A percentile compares a stretch with the other conserved stretches of the same genome.
Evolutionary conservation across 2,329 filamentous ascomycete genomes (phyloP).

Genomic region (Anthostomella pinea): DNA sequence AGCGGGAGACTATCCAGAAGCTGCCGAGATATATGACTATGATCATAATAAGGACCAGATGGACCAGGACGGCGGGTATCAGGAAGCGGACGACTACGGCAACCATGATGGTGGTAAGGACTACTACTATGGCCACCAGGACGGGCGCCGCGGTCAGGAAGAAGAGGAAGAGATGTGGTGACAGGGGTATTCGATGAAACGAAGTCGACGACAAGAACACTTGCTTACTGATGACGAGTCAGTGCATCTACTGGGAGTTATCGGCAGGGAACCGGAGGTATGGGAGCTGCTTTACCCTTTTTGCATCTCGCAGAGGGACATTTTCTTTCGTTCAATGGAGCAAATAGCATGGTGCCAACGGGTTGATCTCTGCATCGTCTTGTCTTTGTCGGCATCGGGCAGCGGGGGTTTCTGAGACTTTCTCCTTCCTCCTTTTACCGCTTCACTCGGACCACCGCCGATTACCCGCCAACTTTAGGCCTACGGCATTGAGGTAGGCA

Average conservation of each 20-base stretch:
- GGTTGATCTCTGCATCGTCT: no score
- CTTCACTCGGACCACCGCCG: no score
- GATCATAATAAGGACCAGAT: slow-evolving; percentile 45
- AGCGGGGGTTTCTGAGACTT: no score
- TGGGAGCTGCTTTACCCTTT: slow-evolving; percentile 2
- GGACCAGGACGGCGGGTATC: slow-evolving; percentile 37
- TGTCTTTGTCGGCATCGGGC: no score
- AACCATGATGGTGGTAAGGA: slow-evolving; percentile 22
- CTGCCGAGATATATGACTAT: slow-evolving; percentile 53
- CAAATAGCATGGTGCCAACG: slow-evolving; percentile 4
- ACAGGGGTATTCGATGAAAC: slow-evolving; percentile 20
- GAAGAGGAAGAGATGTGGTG: slow-evolving; percentile 45
- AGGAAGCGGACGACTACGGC: slow-evolving; percentile 32
- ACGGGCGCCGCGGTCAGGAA: slow-evolving; percentile 26
- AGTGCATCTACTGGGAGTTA: slow-evolving; percentile 23
- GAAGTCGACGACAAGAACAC: slow-evolving; percentile 11
- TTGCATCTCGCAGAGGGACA: no score
- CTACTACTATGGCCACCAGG: slow-evolving; percentile 28
- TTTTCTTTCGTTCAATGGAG: neutral
- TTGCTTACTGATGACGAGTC: slow-evolving; percentile 6
- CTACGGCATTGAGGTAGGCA: no score
- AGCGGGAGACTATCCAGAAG: slow-evolving; percentile 48
- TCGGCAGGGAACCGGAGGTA: slow-evolving; percentile 10
- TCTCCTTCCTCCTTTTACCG: no score
- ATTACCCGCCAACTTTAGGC: no score